These are phyloP conservation scores for Liquidambar formosana DNA, from an alignment of 164 flowering plant genomes.

Conservation along the genomic window DNA sequence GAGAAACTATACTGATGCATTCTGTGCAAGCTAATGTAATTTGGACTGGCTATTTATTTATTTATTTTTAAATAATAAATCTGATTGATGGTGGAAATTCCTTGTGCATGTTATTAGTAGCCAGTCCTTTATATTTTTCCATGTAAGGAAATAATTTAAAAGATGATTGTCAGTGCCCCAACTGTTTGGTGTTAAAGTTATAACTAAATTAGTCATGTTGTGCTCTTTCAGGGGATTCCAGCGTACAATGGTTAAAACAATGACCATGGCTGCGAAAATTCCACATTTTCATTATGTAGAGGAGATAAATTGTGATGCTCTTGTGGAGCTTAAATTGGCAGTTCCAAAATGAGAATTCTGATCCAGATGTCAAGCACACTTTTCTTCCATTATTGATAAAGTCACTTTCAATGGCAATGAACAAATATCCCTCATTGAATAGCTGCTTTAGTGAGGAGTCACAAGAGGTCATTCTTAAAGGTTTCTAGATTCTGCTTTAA, in stretches of 20 bases:
- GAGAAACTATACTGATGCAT: slow-evolving; percentile 1
- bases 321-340: slow-evolving; percentile 68
- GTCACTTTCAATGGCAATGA: slow-evolving; percentile 84
- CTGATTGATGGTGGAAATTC: neutral
- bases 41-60: too few relatives aligned
- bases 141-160: neutral
- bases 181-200: neutral
- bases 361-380: slow-evolving; percentile 70
- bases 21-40: neutral
- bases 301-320: slow-evolving; percentile 84
- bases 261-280: slow-evolving; percentile 89
- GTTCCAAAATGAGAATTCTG: slow-evolving; percentile 70
- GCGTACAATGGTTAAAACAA: slow-evolving; percentile 90
- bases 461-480: slow-evolving; percentile 74
- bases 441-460: slow-evolving; percentile 80
- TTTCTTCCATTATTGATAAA: slow-evolving; percentile 80
- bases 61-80: too few relatives aligned
- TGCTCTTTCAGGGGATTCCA: slow-evolving; percentile 76
- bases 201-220: neutral
- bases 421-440: slow-evolving; percentile 76
- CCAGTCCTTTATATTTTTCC: neutral
- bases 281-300: slow-evolving; percentile 97
- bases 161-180: neutral
- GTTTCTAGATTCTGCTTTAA: slow-evolving; percentile 36
- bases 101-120: neutral